Base-by-base conservation (phyloP, 768 basidiomycete genomes). In the Leccinum truebloodii region DNA sequence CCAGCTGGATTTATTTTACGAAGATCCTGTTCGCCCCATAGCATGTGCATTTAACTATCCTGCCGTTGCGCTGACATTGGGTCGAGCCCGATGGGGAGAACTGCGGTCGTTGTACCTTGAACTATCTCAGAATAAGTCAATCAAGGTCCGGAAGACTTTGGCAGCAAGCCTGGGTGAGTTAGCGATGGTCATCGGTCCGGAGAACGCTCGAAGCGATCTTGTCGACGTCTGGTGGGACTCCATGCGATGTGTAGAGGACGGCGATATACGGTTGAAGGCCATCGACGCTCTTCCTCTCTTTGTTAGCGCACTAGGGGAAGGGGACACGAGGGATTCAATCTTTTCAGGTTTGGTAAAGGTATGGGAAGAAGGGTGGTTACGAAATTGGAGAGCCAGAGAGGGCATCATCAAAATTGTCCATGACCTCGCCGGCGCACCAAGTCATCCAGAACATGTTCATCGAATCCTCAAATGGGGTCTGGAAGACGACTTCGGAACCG, bases 11-110 rank as follows among this genome's bases (percentile, higher is more conserved):
- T 73, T 77, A 37, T 83, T 86, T 67, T 83, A 80, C 67, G 79
- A 81, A 41, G 89, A 94, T 69, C 83, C 86, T 4, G 83, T 88
- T 53, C 85, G 92, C 12, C 83, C 89, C 2, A 78, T 92, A 22
- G 86, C 92, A 48, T 90, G 89, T 71, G 91, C 91, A 6, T 94
- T 93, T 76, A 94, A 97, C 75, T 90, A 91, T 69, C 96, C 96
- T 24, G 95, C 94, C 6, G 91, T 98, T 8, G 85, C 87, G 4
- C 80, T 94, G 6, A 90, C 94, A 0, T 78, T 97, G 28, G 96
- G 96, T 4, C 76, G 77, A 13, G 74, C 76, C 1, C 83, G 91
- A 50, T 98, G 96, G 96, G 65, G 62, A 60, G 84, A 88, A 59
- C 75, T 98, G 24, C 83, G 89, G 20, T 80, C 81, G 4, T 76